Conservation (phyloP, 441 rosid genomes). For the Eutrema salsugineum region DNA sequence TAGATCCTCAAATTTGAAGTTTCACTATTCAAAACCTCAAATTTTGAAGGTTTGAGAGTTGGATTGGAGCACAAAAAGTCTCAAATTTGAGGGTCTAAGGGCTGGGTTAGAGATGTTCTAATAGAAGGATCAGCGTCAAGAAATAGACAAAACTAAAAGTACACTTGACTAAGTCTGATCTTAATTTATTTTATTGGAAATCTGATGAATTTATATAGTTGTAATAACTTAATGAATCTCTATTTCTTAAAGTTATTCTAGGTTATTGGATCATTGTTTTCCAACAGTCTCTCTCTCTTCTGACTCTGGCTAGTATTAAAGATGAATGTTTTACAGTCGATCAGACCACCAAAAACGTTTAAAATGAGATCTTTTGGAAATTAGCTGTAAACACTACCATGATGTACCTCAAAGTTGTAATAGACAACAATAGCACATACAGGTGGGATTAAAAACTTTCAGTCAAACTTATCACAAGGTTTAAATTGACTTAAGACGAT, state of each 20-base stretch:
- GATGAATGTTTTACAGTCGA: too few species aligned
- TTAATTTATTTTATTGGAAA: neutral
- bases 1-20: too few species aligned
- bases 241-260: neutral
- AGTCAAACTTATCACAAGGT: neutral
- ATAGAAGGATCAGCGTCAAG: neutral
- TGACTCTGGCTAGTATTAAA: neutral
- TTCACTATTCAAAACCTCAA: too few species aligned
- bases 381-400: neutral
- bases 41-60: too few species aligned
- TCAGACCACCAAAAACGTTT: neutral
- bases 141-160: neutral
- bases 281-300: neutral
- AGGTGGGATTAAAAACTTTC: neutral
- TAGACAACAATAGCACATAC: neutral
- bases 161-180: neutral
- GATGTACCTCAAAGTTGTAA: neutral
- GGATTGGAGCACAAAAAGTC: too few species aligned
- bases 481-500: neutral
- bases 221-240: neutral
- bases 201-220: neutral
- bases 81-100: too few species aligned
- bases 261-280: neutral
- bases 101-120: too few species aligned
- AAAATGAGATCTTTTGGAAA: neutral